Percentiles rank a stretch among this genome's conserved stretches.
These are phyloP conservation scores for Aspergillus sergii DNA, from an alignment of 2,329 filamentous ascomycete species.

Conservation along the genomic window DNA sequence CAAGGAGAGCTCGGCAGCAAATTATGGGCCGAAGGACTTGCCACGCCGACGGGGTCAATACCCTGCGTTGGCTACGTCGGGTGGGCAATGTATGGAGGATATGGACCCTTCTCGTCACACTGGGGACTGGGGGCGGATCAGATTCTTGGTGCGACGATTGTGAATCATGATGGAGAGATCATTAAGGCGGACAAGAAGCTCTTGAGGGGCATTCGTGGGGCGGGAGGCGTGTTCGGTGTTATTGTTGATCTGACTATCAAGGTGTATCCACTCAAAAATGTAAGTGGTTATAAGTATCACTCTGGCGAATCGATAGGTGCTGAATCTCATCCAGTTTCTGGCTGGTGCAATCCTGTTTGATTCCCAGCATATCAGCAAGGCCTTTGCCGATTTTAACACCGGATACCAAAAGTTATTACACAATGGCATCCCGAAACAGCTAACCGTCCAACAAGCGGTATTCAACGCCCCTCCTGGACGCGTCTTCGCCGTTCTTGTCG, in stretches of 20 bases:
- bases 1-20: too few species aligned
- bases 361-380: slow-evolving; percentile 14
- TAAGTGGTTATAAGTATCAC: not conserved
- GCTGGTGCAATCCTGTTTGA: slow-evolving; percentile 21
- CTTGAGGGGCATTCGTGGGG: not conserved
- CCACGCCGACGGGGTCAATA: too few species aligned
- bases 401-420: slow-evolving; percentile 13
- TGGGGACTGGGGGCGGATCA: not conserved
- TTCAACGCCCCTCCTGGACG: slow-evolving; percentile 18
- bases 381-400: slow-evolving; percentile 14
- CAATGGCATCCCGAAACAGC: slow-evolving; percentile 8
- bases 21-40: too few species aligned
- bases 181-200: not conserved
- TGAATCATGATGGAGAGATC: not conserved
- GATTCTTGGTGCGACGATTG: not conserved
- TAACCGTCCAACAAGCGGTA: slow-evolving; percentile 18
- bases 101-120: too few species aligned
- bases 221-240: not conserved
- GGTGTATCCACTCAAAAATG: not conserved
- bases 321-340: slow-evolving; percentile 17
- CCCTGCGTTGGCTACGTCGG: too few species aligned
- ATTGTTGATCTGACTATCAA: not conserved
- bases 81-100: too few species aligned
- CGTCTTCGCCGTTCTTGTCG: slow-evolving; percentile 12
- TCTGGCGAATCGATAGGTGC: not conserved